Evolutionary conservation across 2,329 filamentous ascomycete genomes (phyloP).

Genomic region (Metarhizium sp.): DNA sequence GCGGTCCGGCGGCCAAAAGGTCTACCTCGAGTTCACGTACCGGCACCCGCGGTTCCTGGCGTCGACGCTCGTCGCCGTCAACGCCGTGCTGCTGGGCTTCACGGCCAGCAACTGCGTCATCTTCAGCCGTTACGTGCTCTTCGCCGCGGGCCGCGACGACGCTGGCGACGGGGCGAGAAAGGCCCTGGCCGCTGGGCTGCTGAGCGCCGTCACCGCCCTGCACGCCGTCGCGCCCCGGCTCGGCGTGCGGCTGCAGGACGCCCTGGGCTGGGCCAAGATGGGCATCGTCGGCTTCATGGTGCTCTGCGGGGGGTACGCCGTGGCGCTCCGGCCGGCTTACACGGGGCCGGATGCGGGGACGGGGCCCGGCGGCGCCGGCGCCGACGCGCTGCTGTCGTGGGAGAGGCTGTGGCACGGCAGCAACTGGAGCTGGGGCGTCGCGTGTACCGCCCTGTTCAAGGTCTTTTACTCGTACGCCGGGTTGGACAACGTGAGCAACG

Average conservation of each 20-base stretch:
- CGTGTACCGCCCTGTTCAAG: constrained; percentile 60
- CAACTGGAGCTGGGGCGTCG: constrained; percentile 58
- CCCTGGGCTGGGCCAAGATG: constrained; percentile 55
- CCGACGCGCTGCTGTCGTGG: constrained; percentile 27
- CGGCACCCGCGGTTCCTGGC: constrained; percentile 53
- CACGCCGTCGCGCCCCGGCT: constrained; percentile 49
- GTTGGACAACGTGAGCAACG: constrained; percentile 56
- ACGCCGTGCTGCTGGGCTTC: constrained; percentile 56
- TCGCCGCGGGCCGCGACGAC: constrained; percentile 31
- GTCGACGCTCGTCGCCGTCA: constrained; percentile 52
- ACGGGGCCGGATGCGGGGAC: constrained; percentile 2
- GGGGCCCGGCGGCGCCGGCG: constrained; percentile 4
- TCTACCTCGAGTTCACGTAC: constrained; percentile 63
- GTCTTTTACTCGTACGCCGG: constrained; percentile 63
- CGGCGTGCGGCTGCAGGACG: constrained; percentile 51
- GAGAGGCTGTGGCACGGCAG: constrained; percentile 48
- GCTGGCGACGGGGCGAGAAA: constrained; percentile 44
- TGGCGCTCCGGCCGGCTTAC: constrained; percentile 30
- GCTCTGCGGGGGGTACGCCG: constrained; percentile 48
- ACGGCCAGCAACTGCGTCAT: constrained; percentile 63
- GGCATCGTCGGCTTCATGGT: constrained; percentile 52
- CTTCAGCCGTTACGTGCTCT: constrained; percentile 56
- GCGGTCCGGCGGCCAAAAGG: constrained; percentile 57
- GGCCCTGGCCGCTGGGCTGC: constrained; percentile 43
- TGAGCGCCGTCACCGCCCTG: constrained; percentile 47